Percentiles rank a stretch among this genome's conserved stretches.
phyloP scores from a whole-genome alignment of 2,329 filamentous ascomycete genomes.

The Beauveria brongniartii region DNA sequence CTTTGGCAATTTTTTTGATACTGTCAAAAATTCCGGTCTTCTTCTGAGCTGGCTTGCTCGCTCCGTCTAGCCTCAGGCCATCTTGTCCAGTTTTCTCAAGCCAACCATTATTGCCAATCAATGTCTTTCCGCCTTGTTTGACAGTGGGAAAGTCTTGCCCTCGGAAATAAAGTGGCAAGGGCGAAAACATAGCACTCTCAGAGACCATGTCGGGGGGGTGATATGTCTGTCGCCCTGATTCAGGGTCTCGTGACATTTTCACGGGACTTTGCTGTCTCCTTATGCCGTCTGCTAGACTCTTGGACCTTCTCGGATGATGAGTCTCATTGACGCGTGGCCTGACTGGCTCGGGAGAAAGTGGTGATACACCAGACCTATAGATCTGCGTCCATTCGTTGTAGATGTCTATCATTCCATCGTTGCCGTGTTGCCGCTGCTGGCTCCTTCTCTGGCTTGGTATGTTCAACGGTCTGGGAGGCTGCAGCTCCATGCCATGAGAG shows the following conservation, averaged over 20 bases:
- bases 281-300: constrained; percentile 22
- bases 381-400: constrained; percentile 21
- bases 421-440: constrained; percentile 14
- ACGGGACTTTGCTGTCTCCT: constrained; percentile 1
- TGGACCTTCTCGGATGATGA: constrained; percentile 20
- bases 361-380: constrained; percentile 15
- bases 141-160: constrained; percentile 28
- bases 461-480: constrained; percentile 17
- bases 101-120: constrained; percentile 51
- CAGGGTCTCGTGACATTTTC: constrained; percentile 6
- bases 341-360: constrained; percentile 13
- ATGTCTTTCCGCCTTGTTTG: constrained; percentile 38
- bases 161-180: constrained; percentile 34
- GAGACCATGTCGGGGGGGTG: constrained; percentile 8
- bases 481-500: constrained; percentile 12
- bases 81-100: constrained; percentile 35
- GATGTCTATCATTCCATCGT: constrained; percentile 16
- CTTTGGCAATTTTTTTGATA: constrained; percentile 46
- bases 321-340: constrained; percentile 12
- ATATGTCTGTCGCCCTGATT: constrained; percentile 12
- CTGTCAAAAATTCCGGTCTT: constrained; percentile 35
- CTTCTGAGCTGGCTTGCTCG: constrained; percentile 25
- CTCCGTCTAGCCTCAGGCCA: constrained; percentile 16
- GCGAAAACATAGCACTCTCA: constrained; percentile 31
- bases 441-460: constrained; percentile 5